A percentile compares a stretch with the other conserved stretches of the same genome.
Evolutionary conservation across 768 basidiomycete genomes (phyloP).

Genomic region (Suillus tomentosus): DNA sequence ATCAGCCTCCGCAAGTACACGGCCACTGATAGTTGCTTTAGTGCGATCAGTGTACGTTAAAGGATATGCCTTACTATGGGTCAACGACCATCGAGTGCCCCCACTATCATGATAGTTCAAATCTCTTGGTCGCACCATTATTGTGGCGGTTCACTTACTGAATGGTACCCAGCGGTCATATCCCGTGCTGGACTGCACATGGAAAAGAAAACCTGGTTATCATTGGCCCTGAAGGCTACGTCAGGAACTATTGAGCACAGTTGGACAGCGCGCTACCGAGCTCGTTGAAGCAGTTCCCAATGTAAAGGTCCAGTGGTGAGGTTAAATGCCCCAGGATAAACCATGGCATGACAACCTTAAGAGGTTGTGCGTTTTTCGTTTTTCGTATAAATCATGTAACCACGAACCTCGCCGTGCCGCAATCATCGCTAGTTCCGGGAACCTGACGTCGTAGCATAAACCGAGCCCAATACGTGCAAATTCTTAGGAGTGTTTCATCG

Average conservation of each 20-base stretch:
- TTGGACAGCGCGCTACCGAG: slow-evolving; percentile 50
- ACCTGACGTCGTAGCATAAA: slow-evolving; percentile 95
- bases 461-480: slow-evolving; percentile 97
- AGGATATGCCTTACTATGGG: slow-evolving; percentile 62
- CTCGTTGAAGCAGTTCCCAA: slow-evolving; percentile 90
- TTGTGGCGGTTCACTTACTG: slow-evolving; percentile 49
- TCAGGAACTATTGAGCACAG: slow-evolving; percentile 2
- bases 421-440: slow-evolving; percentile 92
- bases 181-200: slow-evolving; percentile 97
- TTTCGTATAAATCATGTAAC: not conserved
- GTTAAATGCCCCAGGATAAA: slow-evolving; percentile 97
- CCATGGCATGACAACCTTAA: slow-evolving; percentile 80
- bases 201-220: slow-evolving; percentile 94
- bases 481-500: slow-evolving; percentile 45
- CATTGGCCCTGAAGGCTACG: slow-evolving; percentile 69
- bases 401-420: slow-evolving; percentile 77
- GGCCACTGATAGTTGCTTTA: slow-evolving; percentile 54
- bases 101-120: slow-evolving; percentile 51
- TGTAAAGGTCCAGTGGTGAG: slow-evolving; percentile 93
- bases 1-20: slow-evolving; percentile 69
- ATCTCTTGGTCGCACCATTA: not conserved
- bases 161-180: slow-evolving; percentile 80
- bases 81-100: slow-evolving; percentile 92
- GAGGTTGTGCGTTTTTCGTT: slow-evolving; percentile 3
- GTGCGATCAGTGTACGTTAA: not conserved